These are phyloP conservation scores for Coemansia asiatica DNA, from an alignment of 192 early-diverging fungal genomes.

Conservation along the genomic window DNA sequence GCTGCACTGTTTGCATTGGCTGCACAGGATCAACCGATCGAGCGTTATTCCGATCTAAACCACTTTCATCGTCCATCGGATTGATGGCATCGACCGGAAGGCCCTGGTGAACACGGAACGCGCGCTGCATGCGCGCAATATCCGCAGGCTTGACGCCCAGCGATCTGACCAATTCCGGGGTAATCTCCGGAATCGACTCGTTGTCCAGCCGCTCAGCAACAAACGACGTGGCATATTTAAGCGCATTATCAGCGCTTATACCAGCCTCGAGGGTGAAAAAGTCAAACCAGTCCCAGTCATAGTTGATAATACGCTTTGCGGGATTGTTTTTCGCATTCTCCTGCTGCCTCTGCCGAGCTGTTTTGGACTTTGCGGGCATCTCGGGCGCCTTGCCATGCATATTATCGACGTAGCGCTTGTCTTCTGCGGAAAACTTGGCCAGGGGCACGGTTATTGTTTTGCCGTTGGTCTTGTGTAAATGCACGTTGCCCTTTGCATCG, in stretches of 20 bases:
- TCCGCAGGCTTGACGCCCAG: conserved; percentile 86
- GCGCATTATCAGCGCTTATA: conserved; percentile 71
- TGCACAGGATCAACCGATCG: background rate
- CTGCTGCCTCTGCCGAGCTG: conserved; percentile 51
- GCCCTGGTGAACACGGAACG: conserved; percentile 49
- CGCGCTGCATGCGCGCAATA: conserved; percentile 73
- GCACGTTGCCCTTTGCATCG: conserved; percentile 79
- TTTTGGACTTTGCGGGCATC: conserved; percentile 26
- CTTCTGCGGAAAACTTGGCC: conserved; percentile 73
- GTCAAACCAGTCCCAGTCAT: conserved; percentile 93
- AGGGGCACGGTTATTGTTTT: conserved; percentile 91
- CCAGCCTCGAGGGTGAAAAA: conserved; percentile 79
- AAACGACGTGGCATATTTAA: conserved; percentile 81
- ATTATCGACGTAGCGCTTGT: conserved; percentile 32
- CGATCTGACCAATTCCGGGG: conserved; percentile 67
- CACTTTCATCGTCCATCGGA: conserved; percentile 7
- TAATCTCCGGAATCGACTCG: conserved; percentile 72
- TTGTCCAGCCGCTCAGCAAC: conserved; percentile 85
- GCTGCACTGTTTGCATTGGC: conserved; percentile 4
- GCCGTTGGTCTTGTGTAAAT: conserved; percentile 93
- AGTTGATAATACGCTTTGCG: conserved; percentile 50
- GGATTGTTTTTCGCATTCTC: conserved; percentile 50
- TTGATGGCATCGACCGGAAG: conserved; percentile 20
- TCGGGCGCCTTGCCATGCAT: conserved; percentile 19
- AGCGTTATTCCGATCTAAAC: background rate